These are phyloP conservation scores for Agrocybe chaxingu DNA, from an alignment of 768 basidiomycete genomes.

Conservation along the genomic window DNA sequence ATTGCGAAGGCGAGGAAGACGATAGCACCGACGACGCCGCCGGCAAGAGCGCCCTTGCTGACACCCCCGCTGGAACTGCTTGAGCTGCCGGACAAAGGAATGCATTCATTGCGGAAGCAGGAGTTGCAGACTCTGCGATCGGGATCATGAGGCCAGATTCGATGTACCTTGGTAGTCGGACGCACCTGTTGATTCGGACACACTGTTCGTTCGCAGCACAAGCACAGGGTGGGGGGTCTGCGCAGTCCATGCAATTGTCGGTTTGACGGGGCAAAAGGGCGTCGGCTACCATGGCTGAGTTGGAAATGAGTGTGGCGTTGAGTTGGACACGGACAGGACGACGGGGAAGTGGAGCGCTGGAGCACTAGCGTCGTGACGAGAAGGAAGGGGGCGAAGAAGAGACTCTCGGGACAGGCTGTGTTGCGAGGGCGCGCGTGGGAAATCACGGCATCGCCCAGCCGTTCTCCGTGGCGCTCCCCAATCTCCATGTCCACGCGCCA, in stretches of 20 bases:
- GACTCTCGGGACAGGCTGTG: slow-evolving; percentile 7
- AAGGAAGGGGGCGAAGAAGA: slow-evolving; percentile 17
- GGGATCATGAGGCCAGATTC: slow-evolving; percentile 6
- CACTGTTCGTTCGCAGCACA: slow-evolving; percentile 58
- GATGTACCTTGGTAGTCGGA: slow-evolving; percentile 8
- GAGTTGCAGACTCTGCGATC: slow-evolving; percentile 50
- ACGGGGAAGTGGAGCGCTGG: slow-evolving; percentile 10
- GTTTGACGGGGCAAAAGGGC: slow-evolving; percentile 37
- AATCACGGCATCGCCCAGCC: slow-evolving; percentile 3
- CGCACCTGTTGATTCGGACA: slow-evolving; percentile 57
- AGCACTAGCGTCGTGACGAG: slow-evolving; percentile 13
- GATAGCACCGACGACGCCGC: slow-evolving; percentile 65
- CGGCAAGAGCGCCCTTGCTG: slow-evolving; percentile 71
- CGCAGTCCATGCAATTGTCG: slow-evolving; percentile 46
- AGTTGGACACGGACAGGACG: slow-evolving; percentile 14
- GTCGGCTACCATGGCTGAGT: slow-evolving; percentile 32
- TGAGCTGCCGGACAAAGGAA: slow-evolving; percentile 23
- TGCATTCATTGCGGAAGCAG: slow-evolving; percentile 55
- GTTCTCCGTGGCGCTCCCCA: neutral
- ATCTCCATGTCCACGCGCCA: neutral
- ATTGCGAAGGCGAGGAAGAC: slow-evolving; percentile 54
- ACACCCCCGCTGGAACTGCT: slow-evolving; percentile 35
- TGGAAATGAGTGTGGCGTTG: slow-evolving; percentile 27
- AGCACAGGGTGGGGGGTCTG: slow-evolving; percentile 47
- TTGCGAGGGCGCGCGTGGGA: slow-evolving; percentile 16